Conservation (phyloP, 1,139 yeast species). For the Geotrichum phurueaensis region DNA sequence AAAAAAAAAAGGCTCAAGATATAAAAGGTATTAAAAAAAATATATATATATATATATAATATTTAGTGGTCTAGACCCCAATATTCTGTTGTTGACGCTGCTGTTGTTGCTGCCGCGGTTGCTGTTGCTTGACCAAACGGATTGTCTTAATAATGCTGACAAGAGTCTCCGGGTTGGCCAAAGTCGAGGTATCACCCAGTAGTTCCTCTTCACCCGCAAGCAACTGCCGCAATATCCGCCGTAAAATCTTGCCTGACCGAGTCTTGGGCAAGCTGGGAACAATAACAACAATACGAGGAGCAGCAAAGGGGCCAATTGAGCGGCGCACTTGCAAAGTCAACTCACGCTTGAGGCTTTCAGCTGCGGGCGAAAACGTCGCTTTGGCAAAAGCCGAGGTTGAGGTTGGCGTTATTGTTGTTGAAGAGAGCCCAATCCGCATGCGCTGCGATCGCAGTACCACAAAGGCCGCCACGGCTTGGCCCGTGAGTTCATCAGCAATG, state of each 20-base stretch:
- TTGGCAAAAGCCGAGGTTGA: not conserved
- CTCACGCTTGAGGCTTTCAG: slow-evolving; percentile 59
- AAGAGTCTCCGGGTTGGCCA: slow-evolving; percentile 76
- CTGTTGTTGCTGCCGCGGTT: not conserved
- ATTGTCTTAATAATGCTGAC: slow-evolving; percentile 51
- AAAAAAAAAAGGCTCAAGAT: not conserved
- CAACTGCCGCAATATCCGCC: slow-evolving; percentile 84
- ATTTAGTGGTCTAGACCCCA: not conserved
- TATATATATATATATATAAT: not conserved
- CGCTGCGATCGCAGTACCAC: slow-evolving; percentile 58
- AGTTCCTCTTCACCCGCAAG: slow-evolving; percentile 79
- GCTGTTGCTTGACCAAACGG: not conserved
- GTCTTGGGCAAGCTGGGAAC: slow-evolving; percentile 87
- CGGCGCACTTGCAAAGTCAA: slow-evolving; percentile 73
- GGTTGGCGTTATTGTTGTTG: not conserved
- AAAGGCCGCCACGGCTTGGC: slow-evolving; percentile 86
- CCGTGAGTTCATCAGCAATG: slow-evolving; percentile 79
- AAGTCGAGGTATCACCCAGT: slow-evolving; percentile 78
- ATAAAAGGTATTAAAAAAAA: not conserved
- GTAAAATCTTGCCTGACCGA: slow-evolving; percentile 90
- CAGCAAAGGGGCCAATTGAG: slow-evolving; percentile 89
- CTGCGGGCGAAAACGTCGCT: slow-evolving; percentile 30
- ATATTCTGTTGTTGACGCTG: not conserved
- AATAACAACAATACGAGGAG: slow-evolving; percentile 76
- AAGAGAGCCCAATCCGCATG: slow-evolving; percentile 23